Base-by-base conservation (phyloP, 139 green algal species). In the Coccomyxa sp. region DNA sequence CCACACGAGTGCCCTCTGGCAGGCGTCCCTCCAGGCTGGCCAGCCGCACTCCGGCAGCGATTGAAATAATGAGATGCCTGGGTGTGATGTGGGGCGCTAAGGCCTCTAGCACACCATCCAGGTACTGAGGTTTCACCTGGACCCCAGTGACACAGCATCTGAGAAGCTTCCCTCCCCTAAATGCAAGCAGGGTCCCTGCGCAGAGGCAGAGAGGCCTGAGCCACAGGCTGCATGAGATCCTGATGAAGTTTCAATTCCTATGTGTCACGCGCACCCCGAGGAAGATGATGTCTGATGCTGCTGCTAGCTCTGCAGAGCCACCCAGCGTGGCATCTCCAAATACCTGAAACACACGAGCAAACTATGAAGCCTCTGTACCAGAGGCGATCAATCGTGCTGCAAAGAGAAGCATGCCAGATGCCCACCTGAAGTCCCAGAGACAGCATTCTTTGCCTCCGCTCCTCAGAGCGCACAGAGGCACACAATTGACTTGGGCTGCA, bases 1-100 rank as follows among this genome's bases (percentile, higher is more conserved):
- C 79, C 18, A 89, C 82, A 66, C 82, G 79, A 15, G 79, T 71
- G 79, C 58, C 82, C 23, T 74, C 77, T 0, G 80, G 80, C 58
- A 89, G 79, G 30, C n/a, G 28, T 25, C 23, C 71, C 74, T 91
- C 81, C 83, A 91, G 76, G 16, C 38, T 76, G 27, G 80, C 86
- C 17, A 98, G 18, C 0, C 91, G 95, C 21, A 99, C 92, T 51
- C 96, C 96, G 18, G 96, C 96, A 31, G 95, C 96, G 71, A 99
- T 99, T 79, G 90, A 96, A 15, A 99, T 89, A 0, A 99, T 67
- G 45, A 97, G 58, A 67, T 91, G 86, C 15, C 79, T 67, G 13
- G 38, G 57, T n/a, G 75, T 67, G 17, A 90, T 15, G 51, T 84
- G 68, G 10, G 84, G 86, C 17, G 84, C 83, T 30, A 92, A 78